Conservation (phyloP, 2,329 filamentous ascomycete species). For the Bipolaris bicolor region DNA sequence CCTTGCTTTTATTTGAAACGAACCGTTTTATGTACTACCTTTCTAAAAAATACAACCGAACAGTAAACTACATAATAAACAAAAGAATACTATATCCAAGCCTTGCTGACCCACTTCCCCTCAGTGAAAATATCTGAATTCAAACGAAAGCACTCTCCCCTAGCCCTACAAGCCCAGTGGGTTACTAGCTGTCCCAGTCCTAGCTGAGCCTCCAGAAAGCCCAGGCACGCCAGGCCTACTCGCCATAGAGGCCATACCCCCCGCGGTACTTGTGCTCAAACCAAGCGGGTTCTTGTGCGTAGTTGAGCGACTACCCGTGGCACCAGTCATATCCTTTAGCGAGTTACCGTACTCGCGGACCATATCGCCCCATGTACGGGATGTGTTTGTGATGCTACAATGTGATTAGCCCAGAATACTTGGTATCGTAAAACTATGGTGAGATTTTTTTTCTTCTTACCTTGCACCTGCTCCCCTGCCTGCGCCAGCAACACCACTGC, state of each 20-base stretch:
- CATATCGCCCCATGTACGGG: slow-evolving; percentile 55
- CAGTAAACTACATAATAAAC: too few relatives aligned
- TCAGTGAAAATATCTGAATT: background rate
- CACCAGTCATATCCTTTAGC: slow-evolving; percentile 56
- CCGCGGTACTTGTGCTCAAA: slow-evolving; percentile 42
- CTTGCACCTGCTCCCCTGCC: slow-evolving; percentile 18
- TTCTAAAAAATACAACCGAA: too few relatives aligned
- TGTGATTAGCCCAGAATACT: background rate
- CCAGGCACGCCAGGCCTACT: slow-evolving; percentile 23
- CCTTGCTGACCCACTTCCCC: too few relatives aligned
- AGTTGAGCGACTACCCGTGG: slow-evolving; percentile 51
- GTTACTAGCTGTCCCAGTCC: slow-evolving; percentile 49
- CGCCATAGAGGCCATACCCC: slow-evolving; percentile 37
- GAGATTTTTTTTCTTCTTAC: slow-evolving; percentile 7
- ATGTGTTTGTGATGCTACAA: slow-evolving; percentile 52
- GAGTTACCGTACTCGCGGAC: slow-evolving; percentile 58
- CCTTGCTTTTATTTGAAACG: too few relatives aligned
- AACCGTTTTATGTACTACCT: too few relatives aligned
- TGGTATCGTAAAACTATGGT: background rate
- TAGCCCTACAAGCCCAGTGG: slow-evolving; percentile 49
- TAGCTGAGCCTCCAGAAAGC: slow-evolving; percentile 21
- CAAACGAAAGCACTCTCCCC: background rate
- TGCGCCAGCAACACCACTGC: slow-evolving; percentile 53
- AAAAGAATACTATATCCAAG: too few relatives aligned
- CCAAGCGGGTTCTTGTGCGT: slow-evolving; percentile 57